Conservation (phyloP, 495 filamentous ascomycete species). For the Patellaria atrata region DNA sequence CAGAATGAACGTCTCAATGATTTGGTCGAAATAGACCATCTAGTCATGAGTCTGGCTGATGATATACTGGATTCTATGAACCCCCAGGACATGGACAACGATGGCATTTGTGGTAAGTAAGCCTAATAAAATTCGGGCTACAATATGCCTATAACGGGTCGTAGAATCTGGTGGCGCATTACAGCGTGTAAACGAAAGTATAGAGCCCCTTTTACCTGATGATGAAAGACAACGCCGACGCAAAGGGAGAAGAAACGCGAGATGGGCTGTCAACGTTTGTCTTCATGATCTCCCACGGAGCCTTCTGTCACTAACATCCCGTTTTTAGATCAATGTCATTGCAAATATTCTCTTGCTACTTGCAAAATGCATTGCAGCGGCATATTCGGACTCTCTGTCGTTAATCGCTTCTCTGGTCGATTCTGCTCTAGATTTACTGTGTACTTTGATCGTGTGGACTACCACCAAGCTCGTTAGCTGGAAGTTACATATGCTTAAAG, state of each 20-base stretch:
- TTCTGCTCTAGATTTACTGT: slow-evolving; percentile 35
- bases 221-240: slow-evolving; percentile 33
- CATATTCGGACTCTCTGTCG: slow-evolving; percentile 32
- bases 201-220: slow-evolving; percentile 34
- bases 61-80: slow-evolving; percentile 39
- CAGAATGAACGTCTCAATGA: slow-evolving; percentile 37
- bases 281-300: neutral
- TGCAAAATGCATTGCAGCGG: slow-evolving; percentile 29
- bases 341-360: slow-evolving; percentile 33
- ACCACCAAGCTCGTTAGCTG: slow-evolving; percentile 34
- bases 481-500: slow-evolving; percentile 27
- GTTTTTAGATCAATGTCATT: slow-evolving; percentile 28
- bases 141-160: too few species aligned
- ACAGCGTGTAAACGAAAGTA: slow-evolving; percentile 25
- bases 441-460: slow-evolving; percentile 34
- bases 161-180: slow-evolving; percentile 30
- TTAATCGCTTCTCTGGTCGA: slow-evolving; percentile 34
- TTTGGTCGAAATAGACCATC: slow-evolving; percentile 38
- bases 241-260: slow-evolving; percentile 27
- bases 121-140: neutral
- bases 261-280: slow-evolving; percentile 38
- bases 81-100: slow-evolving; percentile 34
- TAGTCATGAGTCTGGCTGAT: slow-evolving; percentile 36
- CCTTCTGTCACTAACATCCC: neutral
- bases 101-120: slow-evolving; percentile 27